These are phyloP conservation scores for Stentor roeselii DNA, from an alignment of 73 alveolate genomes.

Conservation along the genomic window DNA sequence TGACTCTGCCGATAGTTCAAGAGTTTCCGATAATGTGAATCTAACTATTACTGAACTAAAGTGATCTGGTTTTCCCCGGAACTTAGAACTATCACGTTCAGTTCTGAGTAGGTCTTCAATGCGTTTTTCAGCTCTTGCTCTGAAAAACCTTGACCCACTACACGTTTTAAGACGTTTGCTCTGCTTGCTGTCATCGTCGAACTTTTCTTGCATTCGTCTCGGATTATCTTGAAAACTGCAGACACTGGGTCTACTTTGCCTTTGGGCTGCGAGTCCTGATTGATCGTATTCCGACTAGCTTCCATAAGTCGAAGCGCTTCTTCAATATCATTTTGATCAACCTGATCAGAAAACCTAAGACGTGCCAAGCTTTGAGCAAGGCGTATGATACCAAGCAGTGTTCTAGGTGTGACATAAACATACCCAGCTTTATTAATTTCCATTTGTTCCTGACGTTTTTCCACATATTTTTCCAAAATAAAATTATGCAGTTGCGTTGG, in stretches of 20 bases:
- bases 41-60: background rate
- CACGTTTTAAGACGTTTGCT: constrained; percentile 19
- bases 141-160: constrained; percentile 32
- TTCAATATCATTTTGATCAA: constrained; percentile 76
- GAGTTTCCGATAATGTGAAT: background rate
- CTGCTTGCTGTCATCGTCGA: constrained; percentile 15
- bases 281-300: constrained; percentile 44
- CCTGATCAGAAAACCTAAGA: constrained; percentile 75
- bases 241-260: constrained; percentile 30
- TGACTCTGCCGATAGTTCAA: constrained; percentile 9
- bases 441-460: constrained; percentile 60
- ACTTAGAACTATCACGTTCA: background rate
- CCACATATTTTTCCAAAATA: constrained; percentile 80
- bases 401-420: constrained; percentile 95
- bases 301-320: constrained; percentile 90
- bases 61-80: background rate
- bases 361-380: constrained; percentile 89
- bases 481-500: constrained; percentile 82
- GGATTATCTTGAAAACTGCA: constrained; percentile 34
- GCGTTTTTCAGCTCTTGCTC: constrained; percentile 27
- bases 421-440: constrained; percentile 77
- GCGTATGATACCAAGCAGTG: constrained; percentile 89
- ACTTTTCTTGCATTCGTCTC: constrained; percentile 29
- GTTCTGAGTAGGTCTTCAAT: constrained; percentile 31
- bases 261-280: constrained; percentile 23